Base-by-base conservation (phyloP, 2,329 filamentous ascomycete species). In the Colletotrichum lindemuthianum region DNA sequence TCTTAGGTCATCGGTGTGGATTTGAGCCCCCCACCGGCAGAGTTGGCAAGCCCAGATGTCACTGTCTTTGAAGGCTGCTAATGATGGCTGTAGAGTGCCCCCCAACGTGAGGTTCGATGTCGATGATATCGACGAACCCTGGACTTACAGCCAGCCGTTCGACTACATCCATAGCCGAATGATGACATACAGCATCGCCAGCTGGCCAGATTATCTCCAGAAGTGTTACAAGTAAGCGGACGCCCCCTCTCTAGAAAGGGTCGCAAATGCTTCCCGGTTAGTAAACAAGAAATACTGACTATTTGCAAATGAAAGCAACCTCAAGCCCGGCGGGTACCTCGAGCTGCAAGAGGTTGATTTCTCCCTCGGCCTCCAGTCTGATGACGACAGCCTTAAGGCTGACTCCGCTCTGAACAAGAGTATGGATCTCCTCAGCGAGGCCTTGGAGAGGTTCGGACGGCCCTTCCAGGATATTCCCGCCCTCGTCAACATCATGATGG, bases 61-160 rank as follows among this genome's bases (percentile, higher is more conserved):
- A 40, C 37, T 40, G 12, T 4, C 37, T 40, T 40, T 13, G 13
- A 40, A 10, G 6, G 37, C 13, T 13, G 3, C 37, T 24, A 5
- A 24, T 1, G 24, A 39, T 45, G 13, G 13, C 8, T 39, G 33
- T 34, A 79, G 78, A 69, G 78, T 83, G 3, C 82, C 83, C 2
- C 76, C 81, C 0, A 86, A 86, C 54, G 76, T 83, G 4, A 70
- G 72, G 11, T 86, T 86, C 67, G 78, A 80, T 44, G 71, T 82
- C 45, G 79, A 82, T 56, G 77, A 82, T 60, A 67, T 77, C 15
- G 77, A 79, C 39, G 73, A 76, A 34, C 70, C 73, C 24, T 82
- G 79, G 80, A 73, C 72, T 3, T 81, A 73, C 39, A 66, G 65
- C 5, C 69, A 71, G 32, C 69, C 72, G 2, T 81, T 82, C 48